phyloP scores from a whole-genome alignment of 2,329 filamentous ascomycete species.

The Diaporthe ilicicola region DNA sequence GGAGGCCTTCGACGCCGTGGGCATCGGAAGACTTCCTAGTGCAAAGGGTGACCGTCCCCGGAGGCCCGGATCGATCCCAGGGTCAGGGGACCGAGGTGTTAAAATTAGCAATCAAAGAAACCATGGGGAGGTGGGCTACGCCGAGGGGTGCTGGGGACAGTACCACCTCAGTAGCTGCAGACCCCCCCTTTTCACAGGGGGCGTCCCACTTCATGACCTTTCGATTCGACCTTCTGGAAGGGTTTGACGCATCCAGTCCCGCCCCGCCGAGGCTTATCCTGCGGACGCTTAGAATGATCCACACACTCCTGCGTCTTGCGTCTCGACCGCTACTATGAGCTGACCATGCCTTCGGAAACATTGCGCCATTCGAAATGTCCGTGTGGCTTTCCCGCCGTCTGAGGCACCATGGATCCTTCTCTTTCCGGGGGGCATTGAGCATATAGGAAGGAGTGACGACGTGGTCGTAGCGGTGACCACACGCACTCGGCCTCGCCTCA shows the following conservation, averaged over 20 bases:
- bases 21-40: slow-evolving; percentile 13
- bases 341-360: slow-evolving; percentile 19
- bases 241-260: slow-evolving; percentile 28
- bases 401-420: slow-evolving; percentile 5
- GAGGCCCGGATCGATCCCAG: slow-evolving; percentile 20
- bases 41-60: slow-evolving; percentile 21
- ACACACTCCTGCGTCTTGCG: slow-evolving; percentile 33
- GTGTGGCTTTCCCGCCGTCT: slow-evolving; percentile 4
- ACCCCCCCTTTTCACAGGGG: slow-evolving; percentile 14
- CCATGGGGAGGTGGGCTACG: slow-evolving; percentile 1
- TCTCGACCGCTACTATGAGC: slow-evolving; percentile 30
- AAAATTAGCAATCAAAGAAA: slow-evolving; percentile 32
- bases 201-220: slow-evolving; percentile 21
- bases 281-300: slow-evolving; percentile 25
- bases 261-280: slow-evolving; percentile 21
- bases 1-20: slow-evolving; percentile 13
- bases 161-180: slow-evolving; percentile 12
- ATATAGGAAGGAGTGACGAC: slow-evolving; percentile 4
- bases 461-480: slow-evolving; percentile 19
- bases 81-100: slow-evolving; percentile 23
- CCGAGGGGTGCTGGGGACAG: background rate
- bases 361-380: slow-evolving; percentile 19
- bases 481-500: slow-evolving; percentile 5
- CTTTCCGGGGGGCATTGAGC: background rate
- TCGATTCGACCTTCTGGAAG: slow-evolving; percentile 33